phyloP scores from a whole-genome alignment of 495 filamentous ascomycete genomes.

The Aspergillus leporis region DNA sequence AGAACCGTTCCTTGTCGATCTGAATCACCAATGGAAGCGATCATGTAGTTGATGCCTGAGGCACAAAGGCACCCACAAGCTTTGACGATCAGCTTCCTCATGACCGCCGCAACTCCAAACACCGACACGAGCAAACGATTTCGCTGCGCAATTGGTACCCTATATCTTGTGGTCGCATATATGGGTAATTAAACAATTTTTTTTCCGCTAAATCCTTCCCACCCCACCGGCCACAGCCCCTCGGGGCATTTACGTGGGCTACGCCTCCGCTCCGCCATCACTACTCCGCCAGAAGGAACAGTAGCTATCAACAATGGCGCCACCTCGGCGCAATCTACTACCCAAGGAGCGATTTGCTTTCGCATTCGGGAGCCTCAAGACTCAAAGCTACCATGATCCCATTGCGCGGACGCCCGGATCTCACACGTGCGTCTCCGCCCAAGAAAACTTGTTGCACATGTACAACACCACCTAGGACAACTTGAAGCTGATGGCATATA shows the following conservation, averaged over 20 bases:
- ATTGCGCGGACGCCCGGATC: slow-evolving; percentile 49
- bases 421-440: slow-evolving; percentile 48
- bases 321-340: slow-evolving; percentile 54
- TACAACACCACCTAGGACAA: neutral
- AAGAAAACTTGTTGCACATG: neutral
- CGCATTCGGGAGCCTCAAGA: slow-evolving; percentile 57
- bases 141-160: neutral
- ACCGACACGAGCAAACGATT: neutral
- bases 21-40: no score
- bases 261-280: slow-evolving; percentile 14
- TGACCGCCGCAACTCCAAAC: slow-evolving; percentile 10
- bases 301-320: slow-evolving; percentile 47
- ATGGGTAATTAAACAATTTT: neutral
- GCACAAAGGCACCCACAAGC: slow-evolving; percentile 17
- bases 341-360: slow-evolving; percentile 62
- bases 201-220: slow-evolving; percentile 3
- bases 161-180: neutral
- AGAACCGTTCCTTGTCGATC: no score
- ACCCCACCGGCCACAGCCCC: slow-evolving; percentile 14
- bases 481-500: slow-evolving; percentile 17
- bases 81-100: neutral
- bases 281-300: slow-evolving; percentile 20
- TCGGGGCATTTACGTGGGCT: slow-evolving; percentile 18
- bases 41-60: slow-evolving; percentile 22
- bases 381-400: slow-evolving; percentile 64